Evolutionary conservation across 768 basidiomycete species (phyloP), one percentile per base, ranked within the genome.

Genomic region (Floccularia luteovirens): DNA sequence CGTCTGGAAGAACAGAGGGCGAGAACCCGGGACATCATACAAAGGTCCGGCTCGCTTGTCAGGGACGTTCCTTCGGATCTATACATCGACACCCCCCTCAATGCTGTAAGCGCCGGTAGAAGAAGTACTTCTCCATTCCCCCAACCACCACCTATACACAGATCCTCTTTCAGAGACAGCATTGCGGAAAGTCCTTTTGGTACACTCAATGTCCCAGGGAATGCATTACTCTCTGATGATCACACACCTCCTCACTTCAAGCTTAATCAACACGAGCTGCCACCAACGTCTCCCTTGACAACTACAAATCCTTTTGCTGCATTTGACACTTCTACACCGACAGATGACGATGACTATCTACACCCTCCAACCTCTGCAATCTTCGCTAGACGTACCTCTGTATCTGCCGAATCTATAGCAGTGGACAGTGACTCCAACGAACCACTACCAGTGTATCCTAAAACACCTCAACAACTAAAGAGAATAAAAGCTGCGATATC

Each of bases 331-430:
- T 51, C 63, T 25, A 64, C 75, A 1, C 67, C 72, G 1, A 67
- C 67, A 43, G 72, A 70, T 50, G 61, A 62, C 49, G 74, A 70
- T 14, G 82, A 87, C 53, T 84, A 75, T 50, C 69, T 90, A n/a
- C 77, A 80, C 31, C 74, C 82, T 0, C 82, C 82, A 16, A 75
- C 74, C 4, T 74, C 82, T 59, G 85, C 80, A 51, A 88, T 80
- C 55, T 75, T 97, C 56, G 90, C 90, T 22, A 79, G 96, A 25
- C 81, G 96, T 31, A 87, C 89, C 2, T 97, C 93, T 25, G 91
- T 99, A 43, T 91, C 88, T 40, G 96, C 96, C 3, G 96, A 99
- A 60, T 90, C 92, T 3, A 90, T 98, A 55, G 77, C 78, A n/a
- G 77, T 96, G 39, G 76, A 87, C 57, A 75, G 77, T 54, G 66